Base-by-base conservation (phyloP, 805 yeast species). In the Candida ortonii region DNA sequence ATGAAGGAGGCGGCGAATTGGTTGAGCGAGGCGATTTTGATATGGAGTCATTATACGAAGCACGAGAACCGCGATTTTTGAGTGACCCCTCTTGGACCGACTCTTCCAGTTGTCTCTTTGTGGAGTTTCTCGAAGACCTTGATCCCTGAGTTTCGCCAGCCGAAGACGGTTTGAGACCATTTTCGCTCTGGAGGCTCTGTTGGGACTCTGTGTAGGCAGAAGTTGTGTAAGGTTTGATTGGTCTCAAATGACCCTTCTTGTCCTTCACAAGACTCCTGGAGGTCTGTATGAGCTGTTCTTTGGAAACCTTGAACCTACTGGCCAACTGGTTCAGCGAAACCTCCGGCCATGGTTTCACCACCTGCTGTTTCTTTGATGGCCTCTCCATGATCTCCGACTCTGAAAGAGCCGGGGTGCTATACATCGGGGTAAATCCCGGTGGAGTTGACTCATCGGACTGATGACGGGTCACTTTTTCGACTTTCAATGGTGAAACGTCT, bases 291-390 rank as follows among this genome's bases (percentile, higher is more conserved):
- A 46, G 26, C 28, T 40, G 45, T 11, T 49, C 51, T 25, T 46
- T 47, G 6, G 61, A 44, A 15, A 55, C 39, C 15, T 50, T 52
- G 29, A 54, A 54, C 36, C 54, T 41, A 9, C 41, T 39, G 3
- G 59, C 59, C 17, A 55, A 33, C 40, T 54, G 57, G 27, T 35
- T 46, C n/a, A 54, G 38, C 7, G 61, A 47, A 8, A 49, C 43
- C 33, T 55, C 59, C 5, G 53, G 52, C 57, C 57, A 54, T 10
- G 59, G 59, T 30, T 43, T 49, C 26, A 48, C 49, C 9, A 49
- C 39, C 3, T 36, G 43, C 28, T 45, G 45, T 36, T 43, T 47
- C 17, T 43, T 48, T 24, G 31, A 22, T 11, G 52, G 52, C 20
- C 38, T 38, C n/a, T 34, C 45, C 18, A 46, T 20, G 9, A 41